Percentiles rank a stretch among this genome's conserved stretches.
These are phyloP conservation scores for Phytophthora pseudosyringae DNA, from an alignment of 352 stramenopile species.

Conservation along the genomic window DNA sequence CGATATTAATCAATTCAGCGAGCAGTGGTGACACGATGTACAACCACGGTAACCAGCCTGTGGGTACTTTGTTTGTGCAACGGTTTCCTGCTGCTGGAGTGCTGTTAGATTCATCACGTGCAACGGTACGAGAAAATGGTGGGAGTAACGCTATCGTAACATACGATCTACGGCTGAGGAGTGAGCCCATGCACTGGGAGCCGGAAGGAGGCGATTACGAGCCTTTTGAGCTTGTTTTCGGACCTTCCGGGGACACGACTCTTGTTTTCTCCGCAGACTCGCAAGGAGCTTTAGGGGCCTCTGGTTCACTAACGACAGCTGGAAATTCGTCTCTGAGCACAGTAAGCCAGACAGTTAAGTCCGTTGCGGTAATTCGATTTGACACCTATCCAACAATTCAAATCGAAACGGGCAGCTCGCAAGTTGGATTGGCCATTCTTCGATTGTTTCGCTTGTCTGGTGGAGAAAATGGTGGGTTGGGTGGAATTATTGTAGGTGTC, in stretches of 20 bases:
- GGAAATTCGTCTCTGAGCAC: conserved; percentile 64
- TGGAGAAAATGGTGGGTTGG: conserved; percentile 68
- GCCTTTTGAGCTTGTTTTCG: conserved; percentile 45
- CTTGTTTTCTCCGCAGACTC: conserved; percentile 39
- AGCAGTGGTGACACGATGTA: conserved; percentile 52
- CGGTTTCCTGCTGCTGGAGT: conserved; percentile 47
- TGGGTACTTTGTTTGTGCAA: conserved; percentile 45
- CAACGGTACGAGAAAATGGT: conserved; percentile 47
- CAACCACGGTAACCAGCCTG: conserved; percentile 30
- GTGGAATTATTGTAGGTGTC: conserved; percentile 61
- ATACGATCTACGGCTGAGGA: conserved; percentile 51
- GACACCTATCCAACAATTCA: conserved; percentile 38
- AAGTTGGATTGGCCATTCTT: conserved; percentile 60
- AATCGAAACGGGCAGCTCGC: conserved; percentile 45
- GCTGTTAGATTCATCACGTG: conserved; percentile 46
- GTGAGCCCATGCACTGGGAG: conserved; percentile 77
- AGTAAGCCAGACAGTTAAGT: conserved; percentile 22
- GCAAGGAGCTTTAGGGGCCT: conserved; percentile 11
- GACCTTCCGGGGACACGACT: conserved; percentile 51
- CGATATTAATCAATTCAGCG: conserved; percentile 24
- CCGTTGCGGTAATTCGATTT: conserved; percentile 53
- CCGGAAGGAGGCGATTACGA: conserved; percentile 37
- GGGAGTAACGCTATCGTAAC: conserved; percentile 26
- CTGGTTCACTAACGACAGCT: conserved; percentile 38
- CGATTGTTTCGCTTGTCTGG: conserved; percentile 62